These are phyloP conservation scores for Scedosporium minutisporum DNA, from an alignment of 2,329 filamentous ascomycete species.

Conservation along the genomic window DNA sequence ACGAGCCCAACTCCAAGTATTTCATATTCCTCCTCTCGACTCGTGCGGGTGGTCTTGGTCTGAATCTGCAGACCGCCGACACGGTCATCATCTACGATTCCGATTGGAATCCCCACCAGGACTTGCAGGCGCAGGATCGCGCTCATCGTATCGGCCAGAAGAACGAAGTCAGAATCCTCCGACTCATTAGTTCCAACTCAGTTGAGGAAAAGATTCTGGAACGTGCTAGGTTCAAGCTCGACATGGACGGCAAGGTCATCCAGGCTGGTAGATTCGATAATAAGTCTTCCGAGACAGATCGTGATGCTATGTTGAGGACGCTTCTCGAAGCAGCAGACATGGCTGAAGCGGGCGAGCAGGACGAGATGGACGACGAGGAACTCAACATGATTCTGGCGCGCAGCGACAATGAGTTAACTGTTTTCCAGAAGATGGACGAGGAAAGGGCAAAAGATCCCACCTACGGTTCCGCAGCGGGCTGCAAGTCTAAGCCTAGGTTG, in stretches of 20 bases:
- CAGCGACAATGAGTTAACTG: slow-evolving; percentile 63
- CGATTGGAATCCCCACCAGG: slow-evolving; percentile 98
- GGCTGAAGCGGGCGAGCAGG: slow-evolving; percentile 63
- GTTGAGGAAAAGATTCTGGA: slow-evolving; percentile 98
- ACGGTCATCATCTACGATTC: slow-evolving; percentile 99
- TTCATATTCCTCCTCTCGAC: slow-evolving; percentile 99
- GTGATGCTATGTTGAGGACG: slow-evolving; percentile 91
- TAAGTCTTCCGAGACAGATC: slow-evolving; percentile 96
- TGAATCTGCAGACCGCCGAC: slow-evolving; percentile 94
- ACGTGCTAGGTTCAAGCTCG: slow-evolving; percentile 91
- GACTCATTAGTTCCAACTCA: slow-evolving; percentile 91
- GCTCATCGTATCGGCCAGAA: slow-evolving; percentile 99
- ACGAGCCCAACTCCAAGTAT: slow-evolving; percentile 80
- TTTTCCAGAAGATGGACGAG: slow-evolving; percentile 78
- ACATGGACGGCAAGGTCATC: slow-evolving; percentile 99
- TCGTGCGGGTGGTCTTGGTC: slow-evolving; percentile 91
- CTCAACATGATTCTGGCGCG: slow-evolving; percentile 90
- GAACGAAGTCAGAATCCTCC: slow-evolving; percentile 94
- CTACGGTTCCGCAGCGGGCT: slow-evolving; percentile 60
- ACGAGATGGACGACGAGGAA: slow-evolving; percentile 98
- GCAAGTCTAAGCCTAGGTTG: slow-evolving; percentile 63
- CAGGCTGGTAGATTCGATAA: slow-evolving; percentile 99
- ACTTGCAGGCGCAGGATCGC: slow-evolving; percentile 98
- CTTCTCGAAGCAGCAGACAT: slow-evolving; percentile 77
- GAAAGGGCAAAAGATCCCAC: slow-evolving; percentile 54